These are phyloP conservation scores for Penicillium riverlandense DNA, from an alignment of 495 filamentous ascomycete genomes.

Conservation along the genomic window DNA sequence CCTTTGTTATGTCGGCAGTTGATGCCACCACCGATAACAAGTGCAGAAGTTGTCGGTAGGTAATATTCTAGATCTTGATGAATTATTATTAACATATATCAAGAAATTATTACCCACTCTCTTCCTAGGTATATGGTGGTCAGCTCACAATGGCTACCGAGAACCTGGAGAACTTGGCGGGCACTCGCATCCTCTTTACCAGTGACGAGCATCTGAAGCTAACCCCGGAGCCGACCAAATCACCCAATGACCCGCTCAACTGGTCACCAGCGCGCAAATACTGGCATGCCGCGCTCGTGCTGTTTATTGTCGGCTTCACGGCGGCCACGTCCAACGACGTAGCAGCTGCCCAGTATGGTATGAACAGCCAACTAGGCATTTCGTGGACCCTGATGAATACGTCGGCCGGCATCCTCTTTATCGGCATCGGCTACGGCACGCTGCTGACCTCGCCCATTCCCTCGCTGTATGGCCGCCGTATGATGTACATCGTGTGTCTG, in stretches of 20 bases:
- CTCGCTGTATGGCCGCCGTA: slow-evolving; percentile 18
- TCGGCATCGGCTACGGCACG: slow-evolving; percentile 18
- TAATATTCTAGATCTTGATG: too few relatives aligned
- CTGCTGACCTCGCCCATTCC: slow-evolving; percentile 14
- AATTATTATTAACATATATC: too few relatives aligned
- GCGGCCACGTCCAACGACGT: slow-evolving; percentile 22
- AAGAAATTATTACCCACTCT: too few relatives aligned
- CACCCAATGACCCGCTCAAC: slow-evolving; percentile 48
- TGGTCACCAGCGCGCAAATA: slow-evolving; percentile 40
- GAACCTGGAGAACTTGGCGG: neutral
- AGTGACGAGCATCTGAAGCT: slow-evolving; percentile 33
- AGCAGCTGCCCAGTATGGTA: slow-evolving; percentile 17
- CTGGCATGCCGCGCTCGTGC: slow-evolving; percentile 18
- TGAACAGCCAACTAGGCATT: slow-evolving; percentile 15
- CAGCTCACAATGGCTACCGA: neutral
- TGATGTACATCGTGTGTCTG: slow-evolving; percentile 18
- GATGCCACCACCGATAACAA: too few relatives aligned
- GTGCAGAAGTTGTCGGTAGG: too few relatives aligned
- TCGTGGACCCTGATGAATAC: slow-evolving; percentile 16
- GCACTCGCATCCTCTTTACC: slow-evolving; percentile 5
- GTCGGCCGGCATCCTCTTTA: slow-evolving; percentile 19
- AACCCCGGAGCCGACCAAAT: slow-evolving; percentile 40
- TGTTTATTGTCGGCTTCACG: slow-evolving; percentile 17
- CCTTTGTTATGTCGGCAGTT: too few relatives aligned
- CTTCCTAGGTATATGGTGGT: too few relatives aligned